These are phyloP conservation scores for Blastobotrys peoriensis DNA, from an alignment of 805 yeast genomes.

Conservation along the genomic window DNA sequence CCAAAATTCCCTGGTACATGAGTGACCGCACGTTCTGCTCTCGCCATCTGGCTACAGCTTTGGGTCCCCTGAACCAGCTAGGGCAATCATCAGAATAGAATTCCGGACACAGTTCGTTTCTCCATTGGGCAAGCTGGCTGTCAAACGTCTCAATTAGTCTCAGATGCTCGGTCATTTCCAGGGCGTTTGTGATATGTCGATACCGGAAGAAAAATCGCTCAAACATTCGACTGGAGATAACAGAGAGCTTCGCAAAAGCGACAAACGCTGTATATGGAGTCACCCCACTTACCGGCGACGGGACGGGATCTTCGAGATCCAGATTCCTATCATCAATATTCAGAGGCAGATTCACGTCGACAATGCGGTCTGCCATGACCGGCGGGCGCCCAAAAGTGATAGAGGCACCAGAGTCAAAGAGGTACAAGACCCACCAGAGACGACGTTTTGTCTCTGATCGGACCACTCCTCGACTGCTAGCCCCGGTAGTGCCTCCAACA, in stretches of 20 bases:
- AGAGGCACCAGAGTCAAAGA: constrained; percentile 53
- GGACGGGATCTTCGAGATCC: constrained; percentile 17
- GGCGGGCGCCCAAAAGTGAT: constrained; percentile 56
- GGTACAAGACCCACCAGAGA: constrained; percentile 57
- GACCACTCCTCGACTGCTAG: constrained; percentile 25
- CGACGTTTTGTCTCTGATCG: constrained; percentile 44
- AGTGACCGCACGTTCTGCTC: constrained; percentile 47
- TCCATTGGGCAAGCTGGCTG: constrained; percentile 38
- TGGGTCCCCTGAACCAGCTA: constrained; percentile 47
- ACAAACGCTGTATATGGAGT: constrained; percentile 51
- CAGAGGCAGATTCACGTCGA: constrained; percentile 42
- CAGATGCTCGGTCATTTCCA: constrained; percentile 41
- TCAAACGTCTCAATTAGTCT: constrained; percentile 35
- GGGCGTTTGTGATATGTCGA: constrained; percentile 31
- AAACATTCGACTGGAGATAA: constrained; percentile 39
- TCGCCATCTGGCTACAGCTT: constrained; percentile 49
- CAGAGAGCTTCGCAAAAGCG: constrained; percentile 44
- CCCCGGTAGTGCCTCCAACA: constrained; percentile 26
- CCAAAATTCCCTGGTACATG: constrained; percentile 46
- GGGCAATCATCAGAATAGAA: constrained; percentile 31
- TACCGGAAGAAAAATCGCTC: constrained; percentile 37
- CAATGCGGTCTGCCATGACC: constrained; percentile 38
- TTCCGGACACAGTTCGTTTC: constrained; percentile 34
- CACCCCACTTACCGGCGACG: constrained; percentile 29
- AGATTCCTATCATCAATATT: constrained; percentile 41